Evolutionary conservation across 192 early-diverging fungal species (phyloP), one percentile per base, ranked within the genome.

Genomic region (Coemansia reversa): DNA sequence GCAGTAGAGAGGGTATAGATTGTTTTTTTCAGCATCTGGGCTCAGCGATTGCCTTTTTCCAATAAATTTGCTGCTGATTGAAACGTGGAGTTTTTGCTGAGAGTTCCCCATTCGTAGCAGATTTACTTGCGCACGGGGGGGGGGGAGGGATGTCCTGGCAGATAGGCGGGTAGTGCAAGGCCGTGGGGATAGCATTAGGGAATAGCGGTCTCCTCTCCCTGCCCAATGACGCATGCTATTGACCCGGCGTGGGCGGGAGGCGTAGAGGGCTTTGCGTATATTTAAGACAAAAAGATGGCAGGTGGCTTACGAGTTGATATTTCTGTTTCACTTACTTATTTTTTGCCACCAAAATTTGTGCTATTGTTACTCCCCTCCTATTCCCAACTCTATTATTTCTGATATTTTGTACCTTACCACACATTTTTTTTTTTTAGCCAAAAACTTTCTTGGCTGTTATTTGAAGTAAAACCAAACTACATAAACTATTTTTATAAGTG

Each of bases 1-100:
- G 30, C 53, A 23, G n/a, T 71, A 4, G 69, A 75, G 62, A 80
- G 66, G 70, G 16, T 73, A 48, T 79, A 79, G 42, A 45, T 11
- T n/a, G 14, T 16, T 29, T 49, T 19, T 27, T 18, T 58, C 2
- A 3, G 9, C 39, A 45, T 45, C 14, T 11, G 14, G 39, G 39
- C 3, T 16, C 14, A 14, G 39, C 39, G 39, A 45, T 45, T 45
- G 39, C 39, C 39, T 11, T 45, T 45, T 11, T 11, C 7, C 6
- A 5, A 3, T 16, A 16, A 16, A 35, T 35, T 35, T 2, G 33
- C 11, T 5, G 11, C 33, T 12, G 11, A 1, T 35, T 45, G 39
- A 45, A 45, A 45, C 39, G 39, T 45, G 39, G 39, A 45, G 12
- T 45, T 45, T 45, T 45, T 45, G 14, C 39, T 45, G 39, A 1